phyloP scores from a whole-genome alignment of 1,139 yeast species.

The Yamadazyma spencermartinsiae region DNA sequence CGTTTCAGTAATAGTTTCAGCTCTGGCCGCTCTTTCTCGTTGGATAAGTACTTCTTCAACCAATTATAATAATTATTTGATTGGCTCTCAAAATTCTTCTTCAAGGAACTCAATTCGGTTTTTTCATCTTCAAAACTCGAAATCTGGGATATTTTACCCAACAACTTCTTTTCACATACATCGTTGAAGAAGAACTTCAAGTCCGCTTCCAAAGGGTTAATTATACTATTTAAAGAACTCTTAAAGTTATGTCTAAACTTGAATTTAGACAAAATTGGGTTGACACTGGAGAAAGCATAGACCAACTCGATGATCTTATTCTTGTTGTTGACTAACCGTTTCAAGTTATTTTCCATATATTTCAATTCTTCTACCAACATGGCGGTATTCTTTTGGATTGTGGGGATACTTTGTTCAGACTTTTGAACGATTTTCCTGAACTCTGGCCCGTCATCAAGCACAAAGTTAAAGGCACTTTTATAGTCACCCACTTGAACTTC shows the following conservation, averaged over 20 bases:
- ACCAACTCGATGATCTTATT: constrained; percentile 26
- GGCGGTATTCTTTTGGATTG: constrained; percentile 42
- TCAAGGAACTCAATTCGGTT: constrained; percentile 25
- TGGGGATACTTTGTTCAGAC: constrained; percentile 55
- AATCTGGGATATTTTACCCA: constrained; percentile 25
- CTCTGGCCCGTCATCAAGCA: constrained; percentile 71
- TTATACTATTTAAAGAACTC: constrained; percentile 20
- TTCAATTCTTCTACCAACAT: constrained; percentile 37
- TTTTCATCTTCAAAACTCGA: constrained; percentile 16
- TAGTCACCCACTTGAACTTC: constrained; percentile 20
- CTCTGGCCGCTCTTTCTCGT: constrained; percentile 63
- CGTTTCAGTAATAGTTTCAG: constrained; percentile 61
- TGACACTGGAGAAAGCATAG: constrained; percentile 22
- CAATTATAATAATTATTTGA: constrained; percentile 75
- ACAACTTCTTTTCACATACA: constrained; percentile 31
- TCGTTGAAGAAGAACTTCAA: constrained; percentile 29
- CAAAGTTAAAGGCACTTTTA: constrained; percentile 33
- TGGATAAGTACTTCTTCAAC: constrained; percentile 66
- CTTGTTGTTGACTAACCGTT: constrained; percentile 22
- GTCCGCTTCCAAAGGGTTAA: constrained; percentile 37
- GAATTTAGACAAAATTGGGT: constrained; percentile 24
- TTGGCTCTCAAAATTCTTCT: constrained; percentile 66
- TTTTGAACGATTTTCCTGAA: constrained; percentile 58
- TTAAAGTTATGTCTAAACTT: constrained; percentile 25
- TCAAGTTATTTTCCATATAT: constrained; percentile 26